phyloP scores from a whole-genome alignment of 2,329 filamentous ascomycete genomes.

The Lasiodiplodia citricola region DNA sequence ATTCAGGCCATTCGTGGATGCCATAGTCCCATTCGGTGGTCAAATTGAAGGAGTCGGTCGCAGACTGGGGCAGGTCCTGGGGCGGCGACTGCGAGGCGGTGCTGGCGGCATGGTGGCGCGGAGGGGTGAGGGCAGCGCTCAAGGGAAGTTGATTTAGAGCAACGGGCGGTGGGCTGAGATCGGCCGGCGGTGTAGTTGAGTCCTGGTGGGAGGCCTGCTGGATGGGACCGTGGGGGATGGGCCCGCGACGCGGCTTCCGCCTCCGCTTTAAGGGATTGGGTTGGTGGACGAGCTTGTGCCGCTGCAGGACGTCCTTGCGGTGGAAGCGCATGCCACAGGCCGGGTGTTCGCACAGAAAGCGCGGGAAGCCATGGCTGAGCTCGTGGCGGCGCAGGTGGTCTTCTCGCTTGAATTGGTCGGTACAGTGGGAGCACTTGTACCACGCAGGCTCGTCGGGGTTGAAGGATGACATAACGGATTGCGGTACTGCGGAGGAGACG shows the following conservation, averaged over 20 bases:
- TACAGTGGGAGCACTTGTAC: slow-evolving; percentile 28
- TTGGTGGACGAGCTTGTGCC: slow-evolving; percentile 28
- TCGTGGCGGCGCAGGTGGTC: slow-evolving; percentile 29
- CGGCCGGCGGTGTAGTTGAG: not conserved
- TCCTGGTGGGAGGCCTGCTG: slow-evolving; percentile 9
- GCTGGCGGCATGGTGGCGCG: slow-evolving; percentile 6
- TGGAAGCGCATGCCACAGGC: slow-evolving; percentile 29
- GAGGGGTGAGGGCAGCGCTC: not conserved
- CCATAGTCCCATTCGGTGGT: slow-evolving; percentile 18
- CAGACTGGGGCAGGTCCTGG: not conserved
- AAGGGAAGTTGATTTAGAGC: not conserved
- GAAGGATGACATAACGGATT: slow-evolving; percentile 23
- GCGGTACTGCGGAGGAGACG: slow-evolving; percentile 24
- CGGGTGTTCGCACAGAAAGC: slow-evolving; percentile 27
- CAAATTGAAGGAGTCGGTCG: slow-evolving; percentile 20
- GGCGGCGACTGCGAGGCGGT: not conserved
- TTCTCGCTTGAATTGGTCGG: slow-evolving; percentile 27
- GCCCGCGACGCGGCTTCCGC: slow-evolving; percentile 23
- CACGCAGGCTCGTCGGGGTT: slow-evolving; percentile 16
- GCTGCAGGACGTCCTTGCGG: slow-evolving; percentile 28
- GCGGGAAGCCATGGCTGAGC: slow-evolving; percentile 28
- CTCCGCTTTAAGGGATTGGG: slow-evolving; percentile 26
- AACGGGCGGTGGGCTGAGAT: not conserved
- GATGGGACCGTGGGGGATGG: slow-evolving; percentile 24
- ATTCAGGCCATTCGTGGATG: slow-evolving; percentile 25